Evolutionary conservation across 108 stramenopile species (phyloP).

Genomic region (Chaetoceros tenuissimus): DNA sequence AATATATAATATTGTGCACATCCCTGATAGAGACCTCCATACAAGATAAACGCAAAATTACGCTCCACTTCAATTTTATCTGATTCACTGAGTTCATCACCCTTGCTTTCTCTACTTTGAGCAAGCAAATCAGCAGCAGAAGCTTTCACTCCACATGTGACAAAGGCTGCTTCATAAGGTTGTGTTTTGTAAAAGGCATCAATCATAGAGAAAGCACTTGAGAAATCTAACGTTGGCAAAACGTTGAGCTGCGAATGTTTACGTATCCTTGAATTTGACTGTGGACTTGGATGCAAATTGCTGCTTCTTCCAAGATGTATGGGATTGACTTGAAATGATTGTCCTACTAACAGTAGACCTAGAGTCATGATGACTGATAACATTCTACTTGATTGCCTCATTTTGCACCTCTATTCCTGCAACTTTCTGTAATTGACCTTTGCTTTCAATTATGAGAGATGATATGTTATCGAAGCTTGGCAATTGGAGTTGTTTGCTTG

Average conservation of each 20-base stretch:
- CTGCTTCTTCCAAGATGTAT: too few relatives aligned
- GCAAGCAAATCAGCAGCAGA: slow-evolving; percentile 51
- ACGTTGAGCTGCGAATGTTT: too few relatives aligned
- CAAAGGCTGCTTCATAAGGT: slow-evolving; percentile 46
- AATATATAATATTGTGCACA: slow-evolving; percentile 32
- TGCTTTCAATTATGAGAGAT: too few relatives aligned
- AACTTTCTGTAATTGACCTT: too few relatives aligned
- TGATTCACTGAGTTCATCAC: neutral
- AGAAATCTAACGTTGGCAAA: neutral
- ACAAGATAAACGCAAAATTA: slow-evolving; percentile 36
- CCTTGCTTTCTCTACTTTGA: slow-evolving; percentile 11
- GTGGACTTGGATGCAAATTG: too few relatives aligned
- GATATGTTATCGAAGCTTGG: too few relatives aligned
- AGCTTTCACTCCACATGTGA: slow-evolving; percentile 51
- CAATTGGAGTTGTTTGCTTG: too few relatives aligned
- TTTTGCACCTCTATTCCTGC: neutral
- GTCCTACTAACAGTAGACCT: too few relatives aligned
- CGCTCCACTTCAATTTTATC: slow-evolving; percentile 20
- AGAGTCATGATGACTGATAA: too few relatives aligned
- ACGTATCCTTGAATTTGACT: too few relatives aligned
- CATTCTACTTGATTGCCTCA: too few relatives aligned
- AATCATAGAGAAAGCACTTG: slow-evolving; percentile 7
- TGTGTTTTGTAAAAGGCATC: slow-evolving; percentile 40
- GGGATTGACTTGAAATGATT: too few relatives aligned
- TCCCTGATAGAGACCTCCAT: slow-evolving; percentile 57